A percentile compares a stretch with the other conserved stretches of the same genome.
These are phyloP conservation scores for Venustampulla echinocandica DNA, from an alignment of 495 filamentous ascomycete genomes.

Conservation along the genomic window DNA sequence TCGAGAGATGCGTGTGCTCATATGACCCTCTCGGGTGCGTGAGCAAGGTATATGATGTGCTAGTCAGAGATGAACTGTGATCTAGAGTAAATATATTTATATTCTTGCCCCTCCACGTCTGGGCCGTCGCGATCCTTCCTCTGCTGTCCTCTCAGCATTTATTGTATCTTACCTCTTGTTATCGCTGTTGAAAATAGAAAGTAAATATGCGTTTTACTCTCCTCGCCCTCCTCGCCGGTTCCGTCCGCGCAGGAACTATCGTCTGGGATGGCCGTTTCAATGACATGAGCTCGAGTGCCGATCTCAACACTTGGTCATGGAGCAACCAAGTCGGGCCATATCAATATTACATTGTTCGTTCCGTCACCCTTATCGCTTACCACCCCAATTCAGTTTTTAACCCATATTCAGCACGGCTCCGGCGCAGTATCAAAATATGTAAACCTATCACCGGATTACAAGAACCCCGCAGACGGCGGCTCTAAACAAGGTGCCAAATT, in stretches of 20 bases:
- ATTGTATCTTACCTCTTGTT: slow-evolving; percentile 1
- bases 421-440: slow-evolving; percentile 42
- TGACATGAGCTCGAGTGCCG: slow-evolving; percentile 35
- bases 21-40: no score
- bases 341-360: slow-evolving; percentile 54
- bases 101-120: not conserved
- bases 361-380: no score
- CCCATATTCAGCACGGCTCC: slow-evolving; percentile 34
- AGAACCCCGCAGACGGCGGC: slow-evolving; percentile 56
- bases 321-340: slow-evolving; percentile 56
- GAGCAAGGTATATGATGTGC: no score
- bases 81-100: no score
- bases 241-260: slow-evolving; percentile 24
- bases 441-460: slow-evolving; percentile 43
- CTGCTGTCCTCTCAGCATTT: slow-evolving; percentile 1
- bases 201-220: slow-evolving; percentile 14
- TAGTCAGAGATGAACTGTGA: no score
- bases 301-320: slow-evolving; percentile 56
- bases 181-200: not conserved
- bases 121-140: not conserved
- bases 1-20: no score
- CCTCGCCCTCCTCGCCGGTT: slow-evolving; percentile 9
- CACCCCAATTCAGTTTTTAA: slow-evolving; percentile 37
- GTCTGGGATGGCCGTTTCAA: slow-evolving; percentile 60
- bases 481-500: slow-evolving; percentile 58